A percentile compares a stretch with the other conserved stretches of the same genome.
phyloP scores from a whole-genome alignment of 352 stramenopile genomes.

The Elongisporangium anandrum region DNA sequence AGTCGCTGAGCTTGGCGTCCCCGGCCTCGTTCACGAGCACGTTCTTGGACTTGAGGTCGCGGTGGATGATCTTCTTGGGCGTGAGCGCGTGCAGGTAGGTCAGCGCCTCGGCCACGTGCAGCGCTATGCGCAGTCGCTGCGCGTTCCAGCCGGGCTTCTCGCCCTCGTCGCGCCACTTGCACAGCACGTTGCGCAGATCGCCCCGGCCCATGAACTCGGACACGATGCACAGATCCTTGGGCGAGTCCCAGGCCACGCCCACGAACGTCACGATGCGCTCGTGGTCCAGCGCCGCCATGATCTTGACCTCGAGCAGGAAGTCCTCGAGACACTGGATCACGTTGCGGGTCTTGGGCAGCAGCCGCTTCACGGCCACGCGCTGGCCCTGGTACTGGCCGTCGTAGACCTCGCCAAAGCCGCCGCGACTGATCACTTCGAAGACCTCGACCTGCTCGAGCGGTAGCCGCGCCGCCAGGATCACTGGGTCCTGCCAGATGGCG shows the following conservation, averaged over 20 bases:
- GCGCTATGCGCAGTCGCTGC: slow-evolving; percentile 18
- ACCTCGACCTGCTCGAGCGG: slow-evolving; percentile 34
- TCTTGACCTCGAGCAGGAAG: slow-evolving; percentile 39
- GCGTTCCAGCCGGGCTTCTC: not conserved
- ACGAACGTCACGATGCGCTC: slow-evolving; percentile 43
- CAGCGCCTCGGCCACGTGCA: slow-evolving; percentile 53
- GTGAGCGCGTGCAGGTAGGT: slow-evolving; percentile 55
- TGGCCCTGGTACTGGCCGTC: slow-evolving; percentile 23
- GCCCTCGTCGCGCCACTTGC: slow-evolving; percentile 8
- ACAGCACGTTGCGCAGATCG: slow-evolving; percentile 39
- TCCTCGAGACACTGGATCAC: slow-evolving; percentile 21
- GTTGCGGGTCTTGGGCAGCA: slow-evolving; percentile 31
- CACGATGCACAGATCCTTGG: slow-evolving; percentile 40
- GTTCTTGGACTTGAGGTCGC: slow-evolving; percentile 24
- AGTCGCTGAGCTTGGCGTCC: slow-evolving; percentile 52
- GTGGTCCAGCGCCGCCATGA: slow-evolving; percentile 42
- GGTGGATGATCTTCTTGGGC: slow-evolving; percentile 8
- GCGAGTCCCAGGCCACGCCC: slow-evolving; percentile 42
- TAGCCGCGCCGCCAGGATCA: slow-evolving; percentile 31
- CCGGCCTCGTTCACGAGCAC: slow-evolving; percentile 22
- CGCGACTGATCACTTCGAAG: slow-evolving; percentile 25
- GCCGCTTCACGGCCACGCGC: slow-evolving; percentile 42
- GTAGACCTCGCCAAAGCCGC: slow-evolving; percentile 48
- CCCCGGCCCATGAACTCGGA: slow-evolving; percentile 57
- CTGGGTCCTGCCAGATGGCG: slow-evolving; percentile 28